Evolutionary conservation across 441 rosid species (phyloP).

Genomic region (Biscutella auriculata): DNA sequence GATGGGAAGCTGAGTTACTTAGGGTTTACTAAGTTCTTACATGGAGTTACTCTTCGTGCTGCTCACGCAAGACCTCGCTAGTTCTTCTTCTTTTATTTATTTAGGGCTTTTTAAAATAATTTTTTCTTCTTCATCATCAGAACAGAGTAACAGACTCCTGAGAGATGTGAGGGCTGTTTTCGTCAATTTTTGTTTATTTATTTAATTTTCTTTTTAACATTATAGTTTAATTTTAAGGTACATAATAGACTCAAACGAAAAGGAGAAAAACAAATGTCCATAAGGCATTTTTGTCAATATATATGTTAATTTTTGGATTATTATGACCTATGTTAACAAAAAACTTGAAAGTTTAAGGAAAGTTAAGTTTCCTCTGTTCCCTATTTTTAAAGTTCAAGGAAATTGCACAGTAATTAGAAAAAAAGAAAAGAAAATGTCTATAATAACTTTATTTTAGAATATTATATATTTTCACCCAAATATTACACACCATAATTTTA

Average conservation of each 20-base stretch:
- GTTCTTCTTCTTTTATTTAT: neutral
- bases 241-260: slow-evolving; percentile 22
- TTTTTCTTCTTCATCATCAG: neutral
- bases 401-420: too few relatives aligned
- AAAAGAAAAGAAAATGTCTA: too few relatives aligned
- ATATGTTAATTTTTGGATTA: too few relatives aligned
- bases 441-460: too few relatives aligned
- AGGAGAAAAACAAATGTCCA: slow-evolving; percentile 9
- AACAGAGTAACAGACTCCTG: slow-evolving; percentile 6
- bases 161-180: slow-evolving; percentile 12
- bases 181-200: neutral
- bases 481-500: too few relatives aligned
- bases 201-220: neutral
- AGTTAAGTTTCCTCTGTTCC: too few relatives aligned
- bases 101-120: neutral
- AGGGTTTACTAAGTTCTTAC: slow-evolving; percentile 85
- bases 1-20: slow-evolving; percentile 81
- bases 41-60: slow-evolving; percentile 86
- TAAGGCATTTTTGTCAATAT: slow-evolving; percentile 15
- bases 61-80: slow-evolving; percentile 72
- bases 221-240: slow-evolving; percentile 29
- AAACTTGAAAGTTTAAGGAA: too few relatives aligned
- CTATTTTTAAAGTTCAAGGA: too few relatives aligned
- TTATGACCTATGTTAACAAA: too few relatives aligned
- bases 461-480: too few relatives aligned